Conservation (phyloP, 495 filamentous ascomycete species). For the Bacidia gigantensis region DNA sequence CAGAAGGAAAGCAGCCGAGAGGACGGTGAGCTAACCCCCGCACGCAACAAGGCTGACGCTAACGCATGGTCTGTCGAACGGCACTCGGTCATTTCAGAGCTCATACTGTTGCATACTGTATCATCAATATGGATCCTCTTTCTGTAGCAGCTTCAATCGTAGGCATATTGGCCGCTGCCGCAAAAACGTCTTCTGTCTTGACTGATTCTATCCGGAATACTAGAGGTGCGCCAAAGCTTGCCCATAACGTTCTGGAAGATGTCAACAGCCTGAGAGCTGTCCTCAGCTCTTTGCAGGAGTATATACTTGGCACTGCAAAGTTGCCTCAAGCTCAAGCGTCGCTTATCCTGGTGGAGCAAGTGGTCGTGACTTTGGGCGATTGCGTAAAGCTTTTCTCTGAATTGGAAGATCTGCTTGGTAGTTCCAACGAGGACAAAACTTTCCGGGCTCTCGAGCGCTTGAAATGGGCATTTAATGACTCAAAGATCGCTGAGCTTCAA, state of each 20-base stretch:
- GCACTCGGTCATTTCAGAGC: too few relatives aligned
- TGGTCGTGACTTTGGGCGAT: constrained; percentile 1
- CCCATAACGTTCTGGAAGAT: constrained; percentile 4
- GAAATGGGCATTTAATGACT: constrained; percentile 2
- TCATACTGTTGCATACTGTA: too few relatives aligned
- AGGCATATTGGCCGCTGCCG: background rate
- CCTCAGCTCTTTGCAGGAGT: constrained; percentile 7
- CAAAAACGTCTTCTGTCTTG: constrained; percentile 8
- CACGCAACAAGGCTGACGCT: too few relatives aligned
- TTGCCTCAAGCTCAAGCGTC: background rate
- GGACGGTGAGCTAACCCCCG: too few relatives aligned
- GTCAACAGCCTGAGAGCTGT: constrained; percentile 7
- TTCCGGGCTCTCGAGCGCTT: background rate
- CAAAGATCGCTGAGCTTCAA: constrained; percentile 2
- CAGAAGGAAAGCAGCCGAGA: too few relatives aligned
- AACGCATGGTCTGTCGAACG: too few relatives aligned
- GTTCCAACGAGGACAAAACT: background rate
- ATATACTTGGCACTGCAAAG: background rate
- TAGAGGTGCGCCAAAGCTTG: constrained; percentile 5
- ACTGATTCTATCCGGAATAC: background rate
- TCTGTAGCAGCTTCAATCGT: constrained; percentile 4
- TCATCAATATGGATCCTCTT: constrained; percentile 11
- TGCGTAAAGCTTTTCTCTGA: constrained; percentile 4
- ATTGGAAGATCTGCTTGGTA: constrained; percentile 5
- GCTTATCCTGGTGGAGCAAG: constrained; percentile 9